These are phyloP conservation scores for Penicillium lividum DNA, from an alignment of 495 filamentous ascomycete species.

Conservation along the genomic window DNA sequence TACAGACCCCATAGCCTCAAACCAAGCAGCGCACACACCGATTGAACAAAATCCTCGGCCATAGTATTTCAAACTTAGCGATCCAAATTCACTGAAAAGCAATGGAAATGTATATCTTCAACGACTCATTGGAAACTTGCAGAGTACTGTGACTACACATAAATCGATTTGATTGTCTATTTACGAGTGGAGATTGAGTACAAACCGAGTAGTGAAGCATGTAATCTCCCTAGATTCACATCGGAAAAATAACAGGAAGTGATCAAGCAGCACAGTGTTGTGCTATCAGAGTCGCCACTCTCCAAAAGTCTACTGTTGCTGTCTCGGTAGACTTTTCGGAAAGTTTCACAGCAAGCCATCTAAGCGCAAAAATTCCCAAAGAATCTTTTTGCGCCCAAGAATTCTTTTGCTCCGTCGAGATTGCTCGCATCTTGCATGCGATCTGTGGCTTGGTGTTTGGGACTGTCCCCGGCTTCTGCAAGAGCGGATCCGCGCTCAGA, in stretches of 20 bases:
- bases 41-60: neutral
- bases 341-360: neutral
- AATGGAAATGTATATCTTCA: neutral
- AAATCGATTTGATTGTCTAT: neutral
- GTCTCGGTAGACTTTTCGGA: neutral
- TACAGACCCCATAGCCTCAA: neutral
- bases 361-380: neutral
- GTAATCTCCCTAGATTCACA: neutral
- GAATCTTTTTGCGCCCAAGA: neutral
- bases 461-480: neutral
- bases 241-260: neutral
- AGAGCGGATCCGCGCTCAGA: neutral
- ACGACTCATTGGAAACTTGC: neutral
- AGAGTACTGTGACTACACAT: neutral
- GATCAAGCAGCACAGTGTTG: neutral
- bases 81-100: neutral
- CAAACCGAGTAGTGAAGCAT: too few species aligned
- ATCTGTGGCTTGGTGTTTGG: neutral
- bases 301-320: neutral
- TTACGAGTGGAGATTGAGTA: neutral
- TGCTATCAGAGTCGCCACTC: neutral
- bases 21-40: neutral
- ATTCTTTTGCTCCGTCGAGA: neutral
- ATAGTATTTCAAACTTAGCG: neutral
- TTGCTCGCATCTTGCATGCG: neutral